Percentiles rank a stretch among this genome's conserved stretches.
phyloP scores from a whole-genome alignment of 306 rosid species.

The Mucuna pruriens region DNA sequence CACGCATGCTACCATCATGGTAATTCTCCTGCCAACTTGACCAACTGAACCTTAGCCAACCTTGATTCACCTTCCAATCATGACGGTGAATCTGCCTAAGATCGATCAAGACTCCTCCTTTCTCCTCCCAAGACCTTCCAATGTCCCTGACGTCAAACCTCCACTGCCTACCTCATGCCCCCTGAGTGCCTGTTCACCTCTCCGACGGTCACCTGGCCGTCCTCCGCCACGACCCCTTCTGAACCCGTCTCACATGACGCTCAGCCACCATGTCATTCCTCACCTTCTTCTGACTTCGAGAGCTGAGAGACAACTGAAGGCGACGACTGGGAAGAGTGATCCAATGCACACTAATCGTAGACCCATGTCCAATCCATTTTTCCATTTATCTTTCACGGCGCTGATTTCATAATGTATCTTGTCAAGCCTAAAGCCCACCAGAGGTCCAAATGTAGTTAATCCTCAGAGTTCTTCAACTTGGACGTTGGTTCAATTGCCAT shows the following conservation, averaged over 20 bases:
- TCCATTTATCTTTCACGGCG: constrained; percentile 82
- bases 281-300: constrained; percentile 93
- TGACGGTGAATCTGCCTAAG: constrained; percentile 75
- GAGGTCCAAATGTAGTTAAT: constrained; percentile 82
- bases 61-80: constrained; percentile 64
- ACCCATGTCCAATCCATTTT: constrained; percentile 92
- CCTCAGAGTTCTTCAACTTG: constrained; percentile 81
- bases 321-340: constrained; percentile 83
- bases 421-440: constrained; percentile 77
- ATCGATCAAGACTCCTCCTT: constrained; percentile 76
- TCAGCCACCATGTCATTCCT: constrained; percentile 73
- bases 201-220: constrained; percentile 77
- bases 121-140: constrained; percentile 66
- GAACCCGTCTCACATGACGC: constrained; percentile 67
- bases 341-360: constrained; percentile 69
- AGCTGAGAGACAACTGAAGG: constrained; percentile 65
- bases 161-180: constrained; percentile 62
- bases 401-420: constrained; percentile 82
- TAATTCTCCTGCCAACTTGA: constrained; percentile 75
- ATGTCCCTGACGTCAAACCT: constrained; percentile 72
- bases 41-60: constrained; percentile 52
- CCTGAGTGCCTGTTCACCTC: constrained; percentile 58
- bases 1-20: constrained; percentile 65
- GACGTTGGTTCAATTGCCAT: constrained; percentile 98
- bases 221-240: constrained; percentile 83